A percentile compares a stretch with the other conserved stretches of the same genome.
Evolutionary conservation across 768 basidiomycete species (phyloP).

Genomic region (Mycena olivaceomarginata): DNA sequence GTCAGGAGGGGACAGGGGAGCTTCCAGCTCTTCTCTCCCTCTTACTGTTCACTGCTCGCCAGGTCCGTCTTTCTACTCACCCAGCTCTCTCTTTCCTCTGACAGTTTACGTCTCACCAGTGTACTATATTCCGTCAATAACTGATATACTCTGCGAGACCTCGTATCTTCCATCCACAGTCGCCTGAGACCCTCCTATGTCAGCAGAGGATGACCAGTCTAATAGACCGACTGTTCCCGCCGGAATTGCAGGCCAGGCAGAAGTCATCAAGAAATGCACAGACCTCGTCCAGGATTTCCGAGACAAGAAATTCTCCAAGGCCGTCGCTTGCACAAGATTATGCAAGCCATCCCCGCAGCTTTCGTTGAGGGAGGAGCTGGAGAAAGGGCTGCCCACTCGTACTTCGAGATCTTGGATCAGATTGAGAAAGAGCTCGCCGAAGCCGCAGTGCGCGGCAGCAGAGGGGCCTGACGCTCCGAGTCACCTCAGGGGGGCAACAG

Average conservation of each 20-base stretch:
- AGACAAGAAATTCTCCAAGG: slow-evolving; percentile 4
- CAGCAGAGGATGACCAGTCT: neutral
- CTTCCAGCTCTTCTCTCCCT: too few relatives aligned
- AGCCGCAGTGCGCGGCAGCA: neutral
- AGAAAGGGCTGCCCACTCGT: neutral
- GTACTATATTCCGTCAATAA: too few relatives aligned
- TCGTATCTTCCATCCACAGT: slow-evolving; percentile 11
- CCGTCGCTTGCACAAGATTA: neutral
- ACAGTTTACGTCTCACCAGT: too few relatives aligned
- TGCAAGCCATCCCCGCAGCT: slow-evolving; percentile 3
- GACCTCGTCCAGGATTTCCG: neutral
- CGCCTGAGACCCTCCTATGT: neutral
- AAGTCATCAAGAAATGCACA: neutral
- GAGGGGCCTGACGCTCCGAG: too few relatives aligned
- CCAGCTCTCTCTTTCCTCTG: too few relatives aligned
- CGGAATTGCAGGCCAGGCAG: neutral
- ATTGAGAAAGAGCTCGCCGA: slow-evolving; percentile 3
- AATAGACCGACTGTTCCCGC: neutral
- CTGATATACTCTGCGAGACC: too few relatives aligned
- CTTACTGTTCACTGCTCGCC: too few relatives aligned
- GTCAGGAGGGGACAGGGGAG: too few relatives aligned
- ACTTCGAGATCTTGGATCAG: slow-evolving; percentile 18
- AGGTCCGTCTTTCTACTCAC: too few relatives aligned
- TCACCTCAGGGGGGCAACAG: neutral
- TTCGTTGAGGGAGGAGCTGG: slow-evolving; percentile 11